Base-by-base conservation (phyloP, 768 basidiomycete genomes). In the Panellus pusillus region DNA sequence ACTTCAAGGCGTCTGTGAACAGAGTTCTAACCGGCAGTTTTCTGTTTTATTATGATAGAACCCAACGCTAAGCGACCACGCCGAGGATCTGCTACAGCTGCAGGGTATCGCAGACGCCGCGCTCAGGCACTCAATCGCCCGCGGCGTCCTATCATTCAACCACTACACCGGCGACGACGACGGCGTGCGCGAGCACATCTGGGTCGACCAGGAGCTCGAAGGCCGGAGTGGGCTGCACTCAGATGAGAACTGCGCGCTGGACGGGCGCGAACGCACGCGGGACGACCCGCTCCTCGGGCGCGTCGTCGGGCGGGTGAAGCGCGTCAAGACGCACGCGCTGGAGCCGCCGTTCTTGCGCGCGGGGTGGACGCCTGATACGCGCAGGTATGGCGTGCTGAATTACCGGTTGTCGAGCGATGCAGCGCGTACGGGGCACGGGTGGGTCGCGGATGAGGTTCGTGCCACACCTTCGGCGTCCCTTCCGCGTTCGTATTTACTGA, bases 361-460 rank as follows among this genome's bases (percentile, higher is more conserved):
- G 17, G 52, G 52, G 6, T 54, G 52, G 52, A 54, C 52, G 14
- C 40, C 52, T 4, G 45, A 54, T 31, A 54, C 52, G 32, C 52
- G 28, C 9, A 54, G 37, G 40, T 42, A 54, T 24, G 52, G 52
- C 5, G 52, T 54, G 13, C 27, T 54, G 27, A 28, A 48, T 2
- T 47, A 36, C 18, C 20, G 18, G 29, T 2, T 37, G 41, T 19
- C 19, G 3, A 28, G 19, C 19, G 41, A 41, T n/a, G n/a, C 36
- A 8, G 20, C 46, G 15, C 35, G 17, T 14, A 14, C 15, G 13
- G 44, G 38, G 6, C 18, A 38, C 4, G 18, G 9, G 19, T 54
- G 52, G 52, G 3, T 8, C 18, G 18, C 35, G 0, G 41, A 15
- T 13, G 52, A 54, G 45, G 52, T 47, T 20, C 28, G 50, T 44